Conservation (phyloP, 805 yeast genomes). For the Pichia manshurica region DNA sequence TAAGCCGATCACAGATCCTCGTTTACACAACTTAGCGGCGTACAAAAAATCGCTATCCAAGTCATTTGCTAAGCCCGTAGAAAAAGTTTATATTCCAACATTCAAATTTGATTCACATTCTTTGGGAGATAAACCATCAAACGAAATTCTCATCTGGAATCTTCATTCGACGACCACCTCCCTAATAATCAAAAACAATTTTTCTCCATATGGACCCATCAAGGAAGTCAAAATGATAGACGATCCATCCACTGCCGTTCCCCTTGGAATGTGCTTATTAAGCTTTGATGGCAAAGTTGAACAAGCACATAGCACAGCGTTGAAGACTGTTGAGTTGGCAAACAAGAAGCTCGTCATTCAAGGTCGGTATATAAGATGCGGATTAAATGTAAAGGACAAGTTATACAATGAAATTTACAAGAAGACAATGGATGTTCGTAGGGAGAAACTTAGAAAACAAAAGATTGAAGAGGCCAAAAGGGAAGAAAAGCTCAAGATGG, state of each 20-base stretch:
- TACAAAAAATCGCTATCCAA: constrained; percentile 12
- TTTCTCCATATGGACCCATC: constrained; percentile 59
- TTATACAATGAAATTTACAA: constrained; percentile 31
- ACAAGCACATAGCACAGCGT: constrained; percentile 43
- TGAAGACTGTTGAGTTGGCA: constrained; percentile 37
- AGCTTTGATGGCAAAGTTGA: constrained; percentile 55
- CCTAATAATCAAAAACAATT: constrained; percentile 41
- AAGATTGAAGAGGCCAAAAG: constrained; percentile 23
- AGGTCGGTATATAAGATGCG: constrained; percentile 48
- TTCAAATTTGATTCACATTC: constrained; percentile 60
- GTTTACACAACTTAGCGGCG: constrained; percentile 11
- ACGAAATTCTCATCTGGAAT: constrained; percentile 66
- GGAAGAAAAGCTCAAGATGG: constrained; percentile 20
- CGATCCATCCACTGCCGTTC: constrained; percentile 73
- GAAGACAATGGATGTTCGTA: constrained; percentile 30
- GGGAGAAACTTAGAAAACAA: constrained; percentile 34
- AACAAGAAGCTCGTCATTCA: constrained; percentile 41
- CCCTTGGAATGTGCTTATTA: constrained; percentile 65
- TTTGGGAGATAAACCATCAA: constrained; percentile 66
- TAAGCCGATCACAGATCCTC: constrained; percentile 19
- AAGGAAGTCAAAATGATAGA: constrained; percentile 51
- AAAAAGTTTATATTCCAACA: constrained; percentile 18
- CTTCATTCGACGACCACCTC: constrained; percentile 51
- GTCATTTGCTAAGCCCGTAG: constrained; percentile 2
- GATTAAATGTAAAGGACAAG: constrained; percentile 41